phyloP scores from a whole-genome alignment of 2,329 filamentous ascomycete species.

The Colletotrichum cereale region DNA sequence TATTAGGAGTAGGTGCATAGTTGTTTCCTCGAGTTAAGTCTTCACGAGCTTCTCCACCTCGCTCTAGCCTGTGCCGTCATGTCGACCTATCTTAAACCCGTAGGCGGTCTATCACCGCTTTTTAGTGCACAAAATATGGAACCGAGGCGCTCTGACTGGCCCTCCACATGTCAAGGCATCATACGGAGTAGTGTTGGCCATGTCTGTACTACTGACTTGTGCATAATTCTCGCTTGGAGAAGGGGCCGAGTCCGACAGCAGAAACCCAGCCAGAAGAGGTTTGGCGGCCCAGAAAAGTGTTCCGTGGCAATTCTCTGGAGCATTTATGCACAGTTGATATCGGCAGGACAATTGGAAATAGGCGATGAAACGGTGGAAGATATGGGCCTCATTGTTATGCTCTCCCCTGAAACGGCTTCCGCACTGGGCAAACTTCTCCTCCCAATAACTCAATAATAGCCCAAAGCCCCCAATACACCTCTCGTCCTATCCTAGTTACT shows the following conservation, averaged over 20 bases:
- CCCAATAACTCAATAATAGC: not conserved
- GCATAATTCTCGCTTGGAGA: not conserved
- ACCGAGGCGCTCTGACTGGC: not conserved
- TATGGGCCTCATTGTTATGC: not conserved
- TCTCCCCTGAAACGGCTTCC: conserved; percentile 15
- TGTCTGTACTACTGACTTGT: too few relatives aligned
- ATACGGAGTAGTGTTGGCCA: not conserved
- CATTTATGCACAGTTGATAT: too few relatives aligned
- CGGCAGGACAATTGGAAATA: too few relatives aligned
- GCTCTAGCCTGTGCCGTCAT: too few relatives aligned
- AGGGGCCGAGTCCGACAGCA: too few relatives aligned
- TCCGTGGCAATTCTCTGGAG: too few relatives aligned
- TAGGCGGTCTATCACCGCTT: not conserved
- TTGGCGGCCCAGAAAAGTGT: too few relatives aligned
- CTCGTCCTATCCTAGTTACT: too few relatives aligned
- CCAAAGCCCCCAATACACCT: not conserved
- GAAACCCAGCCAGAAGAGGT: too few relatives aligned
- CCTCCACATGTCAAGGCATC: conserved; percentile 12
- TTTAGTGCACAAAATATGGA: not conserved
- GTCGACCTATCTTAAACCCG: not conserved
- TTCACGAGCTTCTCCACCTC: too few relatives aligned
- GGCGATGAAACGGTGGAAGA: not conserved
- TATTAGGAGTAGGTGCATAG: not conserved
- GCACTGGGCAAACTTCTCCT: not conserved
- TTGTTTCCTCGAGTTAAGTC: too few relatives aligned